Conservation (phyloP, 176 grass and related monocot genomes). For the Cenchrus americanus region DNA sequence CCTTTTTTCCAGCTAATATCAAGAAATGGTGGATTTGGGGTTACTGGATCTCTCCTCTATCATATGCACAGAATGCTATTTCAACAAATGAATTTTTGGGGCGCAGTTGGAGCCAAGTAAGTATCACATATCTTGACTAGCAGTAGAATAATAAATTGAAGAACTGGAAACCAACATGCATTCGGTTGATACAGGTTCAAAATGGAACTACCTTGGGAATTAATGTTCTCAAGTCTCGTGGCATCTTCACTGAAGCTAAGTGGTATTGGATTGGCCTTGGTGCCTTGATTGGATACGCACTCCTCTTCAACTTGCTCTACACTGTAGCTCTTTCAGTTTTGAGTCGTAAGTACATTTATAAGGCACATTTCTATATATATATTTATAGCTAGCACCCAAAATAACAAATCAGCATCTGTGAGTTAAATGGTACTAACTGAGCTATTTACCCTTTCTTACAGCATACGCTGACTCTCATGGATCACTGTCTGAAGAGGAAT, state of each 20-base stretch:
- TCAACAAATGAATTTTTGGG: slow-evolving; percentile 77
- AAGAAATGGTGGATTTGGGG: slow-evolving; percentile 97
- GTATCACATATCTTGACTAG: slow-evolving; percentile 26
- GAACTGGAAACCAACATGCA: slow-evolving; percentile 31
- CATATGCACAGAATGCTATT: slow-evolving; percentile 81
- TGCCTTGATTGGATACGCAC: slow-evolving; percentile 74
- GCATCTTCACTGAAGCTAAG: slow-evolving; percentile 72
- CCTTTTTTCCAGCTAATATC: slow-evolving; percentile 59
- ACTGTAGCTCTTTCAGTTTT: slow-evolving; percentile 70
- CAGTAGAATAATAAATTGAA: slow-evolving; percentile 16
- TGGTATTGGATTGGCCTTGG: slow-evolving; percentile 90
- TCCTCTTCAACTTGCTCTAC: slow-evolving; percentile 84
- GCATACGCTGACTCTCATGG: slow-evolving; percentile 68
- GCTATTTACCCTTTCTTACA: slow-evolving; percentile 36
- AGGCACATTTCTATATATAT: background rate
- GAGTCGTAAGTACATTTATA: slow-evolving; percentile 68
- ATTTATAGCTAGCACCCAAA: slow-evolving; percentile 30
- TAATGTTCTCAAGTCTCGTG: slow-evolving; percentile 50
- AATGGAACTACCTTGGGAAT: slow-evolving; percentile 55
- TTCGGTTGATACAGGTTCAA: slow-evolving; percentile 48
- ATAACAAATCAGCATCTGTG: slow-evolving; percentile 35
- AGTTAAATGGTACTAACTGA: slow-evolving; percentile 27
- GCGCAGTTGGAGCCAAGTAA: slow-evolving; percentile 69
- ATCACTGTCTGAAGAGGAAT: slow-evolving; percentile 70
- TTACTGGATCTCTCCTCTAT: slow-evolving; percentile 84